A percentile compares a stretch with the other conserved stretches of the same genome.
Evolutionary conservation across 164 flowering plant genomes (phyloP).

Genomic region (Malania oleifera): DNA sequence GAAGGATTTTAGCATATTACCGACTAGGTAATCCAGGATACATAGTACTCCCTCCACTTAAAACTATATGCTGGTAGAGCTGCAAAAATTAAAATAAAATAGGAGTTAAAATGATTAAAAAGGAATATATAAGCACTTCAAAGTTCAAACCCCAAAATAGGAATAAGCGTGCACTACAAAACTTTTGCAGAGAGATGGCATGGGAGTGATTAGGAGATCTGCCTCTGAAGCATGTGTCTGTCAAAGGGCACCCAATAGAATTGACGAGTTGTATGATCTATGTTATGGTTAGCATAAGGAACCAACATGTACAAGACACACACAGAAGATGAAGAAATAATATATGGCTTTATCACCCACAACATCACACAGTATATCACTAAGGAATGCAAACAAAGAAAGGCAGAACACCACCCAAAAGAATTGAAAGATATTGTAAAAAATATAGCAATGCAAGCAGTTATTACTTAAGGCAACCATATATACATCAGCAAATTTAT

Average conservation of each 20-base stretch:
- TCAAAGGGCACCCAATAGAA: not conserved
- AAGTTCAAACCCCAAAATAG: not conserved
- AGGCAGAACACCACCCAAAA: too few species aligned
- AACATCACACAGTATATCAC: too few species aligned
- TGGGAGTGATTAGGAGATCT: not conserved
- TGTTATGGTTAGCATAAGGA: too few species aligned
- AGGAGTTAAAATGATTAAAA: not conserved
- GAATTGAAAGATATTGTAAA: too few species aligned
- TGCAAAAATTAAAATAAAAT: slow-evolving; percentile 34
- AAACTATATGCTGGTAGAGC: slow-evolving; percentile 98
- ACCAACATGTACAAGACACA: too few species aligned
- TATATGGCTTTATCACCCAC: too few species aligned
- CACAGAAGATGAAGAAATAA: too few species aligned
- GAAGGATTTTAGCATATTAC: slow-evolving; percentile 34
- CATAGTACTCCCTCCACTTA: slow-evolving; percentile 99
- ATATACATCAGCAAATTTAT: too few species aligned
- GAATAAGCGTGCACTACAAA: not conserved
- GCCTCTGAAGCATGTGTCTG: not conserved
- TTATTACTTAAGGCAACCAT: too few species aligned
- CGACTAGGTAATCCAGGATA: slow-evolving; percentile 99
- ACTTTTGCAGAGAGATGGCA: not conserved
- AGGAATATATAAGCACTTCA: not conserved
- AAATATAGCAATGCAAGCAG: too few species aligned
- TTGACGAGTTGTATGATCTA: not conserved
- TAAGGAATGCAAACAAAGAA: too few species aligned